Conservation (phyloP, 345 rosid genomes). For the Zanthoxylum bungeanum region DNA sequence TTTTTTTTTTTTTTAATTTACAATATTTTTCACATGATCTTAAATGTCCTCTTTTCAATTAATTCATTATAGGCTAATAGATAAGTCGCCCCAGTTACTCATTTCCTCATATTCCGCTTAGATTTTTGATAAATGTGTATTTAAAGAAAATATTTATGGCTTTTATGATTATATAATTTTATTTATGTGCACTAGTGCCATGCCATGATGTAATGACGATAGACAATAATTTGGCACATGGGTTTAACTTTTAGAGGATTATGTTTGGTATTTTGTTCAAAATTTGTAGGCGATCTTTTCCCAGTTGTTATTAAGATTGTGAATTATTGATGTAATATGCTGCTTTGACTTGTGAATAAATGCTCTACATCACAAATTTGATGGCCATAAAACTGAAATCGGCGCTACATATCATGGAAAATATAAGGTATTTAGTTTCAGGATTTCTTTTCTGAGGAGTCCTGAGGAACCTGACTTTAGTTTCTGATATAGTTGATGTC, state of each 20-base stretch:
- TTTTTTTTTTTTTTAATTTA: background rate
- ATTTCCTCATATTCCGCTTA: background rate
- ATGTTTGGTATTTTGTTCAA: too few relatives aligned
- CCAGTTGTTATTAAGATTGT: background rate
- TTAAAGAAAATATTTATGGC: background rate
- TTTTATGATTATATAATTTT: background rate
- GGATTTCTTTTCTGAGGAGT: background rate
- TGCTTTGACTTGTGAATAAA: background rate
- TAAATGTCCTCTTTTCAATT: too few relatives aligned
- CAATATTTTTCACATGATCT: background rate
- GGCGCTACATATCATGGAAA: background rate
- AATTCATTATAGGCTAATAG: background rate
- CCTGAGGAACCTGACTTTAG: background rate
- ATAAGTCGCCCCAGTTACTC: background rate
- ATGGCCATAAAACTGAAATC: background rate
- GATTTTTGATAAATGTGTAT: background rate
- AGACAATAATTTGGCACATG: background rate
- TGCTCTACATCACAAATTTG: background rate
- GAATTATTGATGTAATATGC: background rate
- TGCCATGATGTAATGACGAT: background rate
- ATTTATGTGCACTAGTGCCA: background rate
- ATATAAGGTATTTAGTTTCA: background rate
- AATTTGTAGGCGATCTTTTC: background rate
- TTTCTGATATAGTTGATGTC: background rate
- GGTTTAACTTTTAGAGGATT: too few relatives aligned